Percentiles rank a stretch among this genome's conserved stretches.
Evolutionary conservation across 2,329 filamentous ascomycete species (phyloP).

Genomic region (Phyllosticta paracitricarpa): DNA sequence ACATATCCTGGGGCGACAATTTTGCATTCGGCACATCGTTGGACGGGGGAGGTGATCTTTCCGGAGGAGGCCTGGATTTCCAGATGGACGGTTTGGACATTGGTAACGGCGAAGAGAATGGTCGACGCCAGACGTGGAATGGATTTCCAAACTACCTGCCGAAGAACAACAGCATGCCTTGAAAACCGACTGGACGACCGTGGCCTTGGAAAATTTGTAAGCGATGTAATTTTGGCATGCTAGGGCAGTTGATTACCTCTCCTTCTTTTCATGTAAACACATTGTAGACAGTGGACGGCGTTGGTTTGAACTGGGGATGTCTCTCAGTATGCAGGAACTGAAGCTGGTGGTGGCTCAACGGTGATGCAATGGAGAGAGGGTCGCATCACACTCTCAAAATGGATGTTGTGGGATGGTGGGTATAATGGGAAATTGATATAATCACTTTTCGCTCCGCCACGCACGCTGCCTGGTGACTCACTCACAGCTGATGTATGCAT

Average conservation of each 20-base stretch:
- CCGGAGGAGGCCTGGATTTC: background rate
- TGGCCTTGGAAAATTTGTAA: background rate
- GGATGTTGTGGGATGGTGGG: too few species aligned
- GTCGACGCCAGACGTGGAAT: conserved; percentile 6
- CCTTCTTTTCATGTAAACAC: background rate
- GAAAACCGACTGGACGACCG: background rate
- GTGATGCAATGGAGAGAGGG: too few species aligned
- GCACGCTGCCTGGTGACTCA: too few species aligned
- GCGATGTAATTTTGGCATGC: background rate
- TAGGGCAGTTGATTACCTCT: background rate
- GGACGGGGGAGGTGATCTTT: background rate
- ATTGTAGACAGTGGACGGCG: background rate
- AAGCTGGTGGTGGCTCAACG: too few species aligned
- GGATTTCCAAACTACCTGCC: background rate
- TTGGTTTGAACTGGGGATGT: background rate
- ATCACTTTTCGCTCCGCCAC: too few species aligned
- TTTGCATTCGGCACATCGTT: background rate
- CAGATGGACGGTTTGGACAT: conserved; percentile 3
- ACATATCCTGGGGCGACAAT: background rate
- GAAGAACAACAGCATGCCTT: background rate
- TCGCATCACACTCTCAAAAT: too few species aligned
- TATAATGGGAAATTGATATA: too few species aligned
- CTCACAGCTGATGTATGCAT: too few species aligned
- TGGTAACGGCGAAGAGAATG: background rate
- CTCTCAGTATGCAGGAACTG: background rate